Percentiles rank a stretch among this genome's conserved stretches.
These are phyloP conservation scores for Verticillium dahliae DNA, from an alignment of 2,329 filamentous ascomycete genomes.

Conservation along the genomic window DNA sequence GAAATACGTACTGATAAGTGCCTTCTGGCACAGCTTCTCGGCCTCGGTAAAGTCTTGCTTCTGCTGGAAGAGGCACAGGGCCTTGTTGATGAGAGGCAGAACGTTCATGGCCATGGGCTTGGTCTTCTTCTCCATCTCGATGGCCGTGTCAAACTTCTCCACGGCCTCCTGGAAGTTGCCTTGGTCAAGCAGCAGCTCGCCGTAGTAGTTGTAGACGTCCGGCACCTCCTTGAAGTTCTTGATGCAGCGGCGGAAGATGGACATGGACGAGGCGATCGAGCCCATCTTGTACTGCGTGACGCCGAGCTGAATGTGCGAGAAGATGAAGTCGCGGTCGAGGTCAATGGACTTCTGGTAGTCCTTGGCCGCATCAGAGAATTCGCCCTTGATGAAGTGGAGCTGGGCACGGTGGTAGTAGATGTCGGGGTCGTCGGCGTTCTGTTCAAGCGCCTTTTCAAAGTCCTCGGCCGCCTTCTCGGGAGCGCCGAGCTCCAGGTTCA, in stretches of 20 bases:
- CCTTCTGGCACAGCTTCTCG: constrained; percentile 95
- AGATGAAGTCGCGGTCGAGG: constrained; percentile 92
- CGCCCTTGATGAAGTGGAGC: constrained; percentile 93
- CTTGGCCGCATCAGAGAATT: constrained; percentile 89
- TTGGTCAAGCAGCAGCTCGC: constrained; percentile 93
- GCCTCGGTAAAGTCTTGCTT: constrained; percentile 94
- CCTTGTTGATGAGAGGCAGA: constrained; percentile 96
- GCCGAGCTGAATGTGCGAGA: constrained; percentile 97
- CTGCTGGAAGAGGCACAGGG: constrained; percentile 94
- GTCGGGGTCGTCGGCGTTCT: constrained; percentile 86
- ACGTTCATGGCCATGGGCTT: constrained; percentile 98
- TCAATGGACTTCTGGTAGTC: constrained; percentile 99
- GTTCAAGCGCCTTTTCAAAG: constrained; percentile 76
- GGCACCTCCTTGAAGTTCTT: constrained; percentile 98
- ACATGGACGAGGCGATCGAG: constrained; percentile 95
- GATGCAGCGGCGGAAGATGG: constrained; percentile 92
- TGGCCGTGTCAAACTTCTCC: constrained; percentile 96
- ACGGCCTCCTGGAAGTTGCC: constrained; percentile 93
- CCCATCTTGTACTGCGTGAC: constrained; percentile 99
- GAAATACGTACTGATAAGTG: constrained; percentile 74
- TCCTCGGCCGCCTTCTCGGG: constrained; percentile 82
- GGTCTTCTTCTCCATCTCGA: constrained; percentile 93
- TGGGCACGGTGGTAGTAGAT: constrained; percentile 99
- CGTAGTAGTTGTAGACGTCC: constrained; percentile 99
- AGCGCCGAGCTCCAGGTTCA: constrained; percentile 89